Base-by-base conservation (phyloP, 106 monocot species). In the Dioscorea dumetorum region DNA sequence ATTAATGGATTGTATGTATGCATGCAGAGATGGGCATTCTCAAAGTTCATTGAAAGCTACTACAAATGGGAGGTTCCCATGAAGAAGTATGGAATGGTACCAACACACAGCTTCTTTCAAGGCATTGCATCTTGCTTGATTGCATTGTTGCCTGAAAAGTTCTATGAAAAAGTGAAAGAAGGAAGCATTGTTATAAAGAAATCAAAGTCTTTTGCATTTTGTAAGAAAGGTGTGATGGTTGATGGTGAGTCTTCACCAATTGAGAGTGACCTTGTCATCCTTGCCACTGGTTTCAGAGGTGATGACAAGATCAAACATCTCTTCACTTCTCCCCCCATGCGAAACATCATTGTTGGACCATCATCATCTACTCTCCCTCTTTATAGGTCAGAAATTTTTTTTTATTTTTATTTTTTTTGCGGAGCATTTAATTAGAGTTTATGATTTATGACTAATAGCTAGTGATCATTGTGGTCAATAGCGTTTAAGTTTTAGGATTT, bases 71-170 rank as follows among this genome's bases (percentile, higher is more conserved):
- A 62, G 23, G 33, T 74, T 4, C 88, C 92, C 0, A 70, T 92
- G 80, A 78, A 83, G 49, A 88, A 83, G 64, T 41, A 88, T 58
- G 85, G 76, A 33, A 88, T 85, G 82, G 80, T 92, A 22, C 92
- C 92, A 13, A 75, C 80, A 0, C 80, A 92, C 1, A 81, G 78
- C 58, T 78, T 92, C 67, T 77, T 72, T 33, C 73, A 82, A 24
- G 78, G 66, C 0, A 31, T 88, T 4, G 14, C 75, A 23, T 49
- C 82, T 52, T 76, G 79, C 50, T 20, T 69, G 50, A 15, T 82
- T 0, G 49, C 74, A 9, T 48, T 85, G 4, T 17, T 82, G 31
- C 88, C 88, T 0, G 74, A 83, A 2, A 82, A 88, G 0, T 88
- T 88, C 62, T 92, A 92, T 54, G 72, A 81, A 0, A 82, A 23